These are phyloP conservation scores for Pascua guehoae DNA, from an alignment of 1,284 basidiomycete species.

Conservation along the genomic window DNA sequence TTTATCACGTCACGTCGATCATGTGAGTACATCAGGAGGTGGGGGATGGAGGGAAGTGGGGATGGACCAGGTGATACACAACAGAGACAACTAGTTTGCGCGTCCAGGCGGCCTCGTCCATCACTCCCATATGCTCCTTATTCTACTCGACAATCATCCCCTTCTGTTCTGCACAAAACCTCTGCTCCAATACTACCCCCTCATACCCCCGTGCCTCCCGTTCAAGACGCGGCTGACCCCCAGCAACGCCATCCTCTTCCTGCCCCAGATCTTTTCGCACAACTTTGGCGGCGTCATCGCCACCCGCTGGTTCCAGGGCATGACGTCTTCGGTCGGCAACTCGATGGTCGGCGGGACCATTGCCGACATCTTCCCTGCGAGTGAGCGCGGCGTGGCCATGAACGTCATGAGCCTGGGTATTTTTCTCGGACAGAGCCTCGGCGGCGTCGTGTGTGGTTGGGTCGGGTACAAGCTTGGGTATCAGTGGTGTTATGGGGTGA, in stretches of 20 bases:
- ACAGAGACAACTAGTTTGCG: too few relatives aligned
- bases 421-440: slow-evolving; percentile 40
- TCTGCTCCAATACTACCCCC: too few relatives aligned
- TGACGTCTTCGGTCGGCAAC: slow-evolving; percentile 34
- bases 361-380: slow-evolving; percentile 44
- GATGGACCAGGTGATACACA: too few relatives aligned
- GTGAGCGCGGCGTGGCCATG: slow-evolving; percentile 49
- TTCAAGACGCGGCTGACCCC: not conserved
- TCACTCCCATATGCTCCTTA: too few relatives aligned
- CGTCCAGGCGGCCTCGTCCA: too few relatives aligned
- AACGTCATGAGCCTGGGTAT: slow-evolving; percentile 46
- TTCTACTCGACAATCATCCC: too few relatives aligned
- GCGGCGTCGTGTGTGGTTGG: slow-evolving; percentile 27
- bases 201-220: not conserved
- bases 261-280: slow-evolving; percentile 39
- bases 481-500: slow-evolving; percentile 38
- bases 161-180: too few relatives aligned
- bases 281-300: slow-evolving; percentile 38
- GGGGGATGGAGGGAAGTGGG: too few relatives aligned
- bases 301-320: slow-evolving; percentile 43
- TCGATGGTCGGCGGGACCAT: slow-evolving; percentile 47
- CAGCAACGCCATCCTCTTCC: slow-evolving; percentile 32
- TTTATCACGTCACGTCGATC: slow-evolving; percentile 34
- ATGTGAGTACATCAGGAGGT: not conserved
- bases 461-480: slow-evolving; percentile 29